Evolutionary conservation across 306 rosid species (phyloP).

Genomic region (Gynostemma pentaphyllum): DNA sequence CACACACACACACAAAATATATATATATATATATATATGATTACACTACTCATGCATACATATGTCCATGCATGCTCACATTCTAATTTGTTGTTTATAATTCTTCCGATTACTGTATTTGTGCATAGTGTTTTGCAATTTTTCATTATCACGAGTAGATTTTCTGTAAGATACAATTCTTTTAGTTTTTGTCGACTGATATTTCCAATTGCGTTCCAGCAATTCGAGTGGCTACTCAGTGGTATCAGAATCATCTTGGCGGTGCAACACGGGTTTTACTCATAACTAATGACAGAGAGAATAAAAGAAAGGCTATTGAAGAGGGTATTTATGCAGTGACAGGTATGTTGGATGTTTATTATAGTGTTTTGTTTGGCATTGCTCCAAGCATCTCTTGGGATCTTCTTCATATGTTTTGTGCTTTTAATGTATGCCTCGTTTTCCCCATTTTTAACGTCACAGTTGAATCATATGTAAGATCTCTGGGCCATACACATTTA

Average conservation of each 20-base stretch:
- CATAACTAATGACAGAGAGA: conserved; percentile 82
- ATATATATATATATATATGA: neutral
- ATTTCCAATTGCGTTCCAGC: conserved; percentile 41
- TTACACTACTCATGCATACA: no score
- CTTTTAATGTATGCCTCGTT: neutral
- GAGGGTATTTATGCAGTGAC: conserved; percentile 92
- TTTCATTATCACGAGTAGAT: neutral
- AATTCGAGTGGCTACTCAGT: conserved; percentile 83
- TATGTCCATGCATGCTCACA: neutral
- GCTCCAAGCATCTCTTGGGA: conserved; percentile 12
- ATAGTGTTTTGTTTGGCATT: neutral
- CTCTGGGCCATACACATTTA: conserved; percentile 67
- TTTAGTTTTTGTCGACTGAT: neutral
- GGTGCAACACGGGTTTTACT: conserved; percentile 59
- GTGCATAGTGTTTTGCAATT: neutral
- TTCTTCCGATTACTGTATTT: neutral
- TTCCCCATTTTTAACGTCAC: neutral
- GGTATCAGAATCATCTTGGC: conserved; percentile 96
- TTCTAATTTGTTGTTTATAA: neutral
- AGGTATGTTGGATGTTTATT: conserved; percentile 29
- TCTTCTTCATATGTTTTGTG: neutral
- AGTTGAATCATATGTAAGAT: conserved; percentile 88
- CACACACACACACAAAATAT: neutral
- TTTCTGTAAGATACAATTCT: neutral
- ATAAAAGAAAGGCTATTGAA: conserved; percentile 76